A percentile compares a stretch with the other conserved stretches of the same genome.
These are phyloP conservation scores for Salix caprea DNA, from an alignment of 345 rosid species.

Conservation along the genomic window DNA sequence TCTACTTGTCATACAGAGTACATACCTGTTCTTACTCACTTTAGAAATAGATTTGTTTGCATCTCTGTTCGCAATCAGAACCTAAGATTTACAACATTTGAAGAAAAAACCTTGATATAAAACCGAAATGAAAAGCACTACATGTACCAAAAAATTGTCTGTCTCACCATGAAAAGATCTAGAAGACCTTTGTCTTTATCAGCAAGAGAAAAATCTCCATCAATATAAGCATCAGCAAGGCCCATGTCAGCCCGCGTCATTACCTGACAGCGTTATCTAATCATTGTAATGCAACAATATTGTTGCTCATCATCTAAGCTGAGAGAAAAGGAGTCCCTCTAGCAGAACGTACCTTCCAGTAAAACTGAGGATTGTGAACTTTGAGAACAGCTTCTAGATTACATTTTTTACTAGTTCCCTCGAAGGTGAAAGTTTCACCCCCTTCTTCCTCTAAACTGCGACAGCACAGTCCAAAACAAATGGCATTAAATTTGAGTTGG, in stretches of 20 bases:
- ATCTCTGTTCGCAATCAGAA: conserved; percentile 64
- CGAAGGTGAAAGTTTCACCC: conserved; percentile 65
- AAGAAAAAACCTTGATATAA: too few relatives aligned
- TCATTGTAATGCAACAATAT: too few relatives aligned
- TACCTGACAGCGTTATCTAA: conserved; percentile 35
- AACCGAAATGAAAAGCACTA: neutral
- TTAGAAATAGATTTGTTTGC: conserved; percentile 34
- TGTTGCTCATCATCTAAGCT: too few relatives aligned
- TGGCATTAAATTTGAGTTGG: neutral
- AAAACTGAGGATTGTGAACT: conserved; percentile 70
- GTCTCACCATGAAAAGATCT: conserved; percentile 55
- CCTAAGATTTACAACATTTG: too few relatives aligned
- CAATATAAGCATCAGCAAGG: conserved; percentile 73
- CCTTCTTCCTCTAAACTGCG: conserved; percentile 69
- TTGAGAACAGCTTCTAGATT: conserved; percentile 42
- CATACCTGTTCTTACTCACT: conserved; percentile 54
- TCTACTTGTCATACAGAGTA: too few relatives aligned
- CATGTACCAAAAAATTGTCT: neutral
- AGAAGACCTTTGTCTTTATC: conserved; percentile 64
- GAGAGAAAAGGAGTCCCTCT: neutral
- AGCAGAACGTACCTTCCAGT: conserved; percentile 63
- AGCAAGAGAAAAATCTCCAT: conserved; percentile 65
- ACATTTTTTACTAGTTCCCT: conserved; percentile 41
- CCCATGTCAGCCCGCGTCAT: conserved; percentile 86
- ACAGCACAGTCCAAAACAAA: neutral